Conservation (phyloP, 352 stramenopile genomes). For the Globisporangium rhizosaccharum region DNA sequence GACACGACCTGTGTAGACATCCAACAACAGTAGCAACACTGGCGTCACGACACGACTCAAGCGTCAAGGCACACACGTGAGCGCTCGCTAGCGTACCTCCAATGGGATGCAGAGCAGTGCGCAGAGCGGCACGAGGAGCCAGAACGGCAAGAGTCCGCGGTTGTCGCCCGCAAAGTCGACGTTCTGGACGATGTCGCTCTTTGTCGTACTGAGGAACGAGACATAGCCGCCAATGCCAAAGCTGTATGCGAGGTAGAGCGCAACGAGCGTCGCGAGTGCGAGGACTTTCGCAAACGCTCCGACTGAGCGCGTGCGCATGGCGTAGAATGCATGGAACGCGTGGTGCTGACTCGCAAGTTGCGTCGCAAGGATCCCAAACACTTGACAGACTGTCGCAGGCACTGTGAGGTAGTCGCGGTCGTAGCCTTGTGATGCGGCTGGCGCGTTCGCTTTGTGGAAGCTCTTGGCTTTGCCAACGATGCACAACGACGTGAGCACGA, state of each 20-base stretch:
- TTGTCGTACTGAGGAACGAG: conserved; percentile 36
- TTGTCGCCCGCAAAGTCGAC: conserved; percentile 30
- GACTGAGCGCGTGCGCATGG: conserved; percentile 29
- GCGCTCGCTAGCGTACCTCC: conserved; percentile 25
- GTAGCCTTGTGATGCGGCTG: conserved; percentile 24
- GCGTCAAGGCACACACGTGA: conserved; percentile 10
- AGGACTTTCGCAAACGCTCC: conserved; percentile 29
- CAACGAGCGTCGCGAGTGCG: conserved; percentile 22
- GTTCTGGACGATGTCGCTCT: conserved; percentile 42
- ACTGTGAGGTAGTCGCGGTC: conserved; percentile 39
- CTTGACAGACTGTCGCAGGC: conserved; percentile 39
- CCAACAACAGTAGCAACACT: not conserved
- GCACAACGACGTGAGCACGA: conserved; percentile 25
- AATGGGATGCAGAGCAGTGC: conserved; percentile 35
- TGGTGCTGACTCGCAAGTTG: conserved; percentile 41
- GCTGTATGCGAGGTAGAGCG: conserved; percentile 26
- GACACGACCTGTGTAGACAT: conserved; percentile 21
- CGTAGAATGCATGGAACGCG: conserved; percentile 50
- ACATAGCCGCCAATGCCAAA: conserved; percentile 49
- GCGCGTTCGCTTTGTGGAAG: conserved; percentile 21
- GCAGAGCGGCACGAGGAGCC: conserved; percentile 35
- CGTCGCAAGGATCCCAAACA: conserved; percentile 40
- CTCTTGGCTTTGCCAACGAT: conserved; percentile 21
- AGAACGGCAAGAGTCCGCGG: conserved; percentile 28
- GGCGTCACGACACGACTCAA: too few relatives aligned